A percentile compares a stretch with the other conserved stretches of the same genome.
Conservation (phyloP, 257 asterid species). For the Galeopsis tetrahit region DNA sequence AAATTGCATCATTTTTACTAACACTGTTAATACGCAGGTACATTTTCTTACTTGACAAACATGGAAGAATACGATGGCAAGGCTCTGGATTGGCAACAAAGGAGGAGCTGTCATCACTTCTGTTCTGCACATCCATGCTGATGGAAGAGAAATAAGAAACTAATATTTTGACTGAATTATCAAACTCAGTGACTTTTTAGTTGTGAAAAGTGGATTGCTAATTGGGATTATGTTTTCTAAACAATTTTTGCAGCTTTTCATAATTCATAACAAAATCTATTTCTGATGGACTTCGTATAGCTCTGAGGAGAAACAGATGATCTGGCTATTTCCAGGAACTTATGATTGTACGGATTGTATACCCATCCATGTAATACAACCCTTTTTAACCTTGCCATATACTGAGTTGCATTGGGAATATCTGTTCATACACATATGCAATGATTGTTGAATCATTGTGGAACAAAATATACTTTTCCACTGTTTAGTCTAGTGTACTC, state of each 20-base stretch:
- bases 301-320: neutral
- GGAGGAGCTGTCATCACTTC: slow-evolving; percentile 78
- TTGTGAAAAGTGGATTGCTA: slow-evolving; percentile 13
- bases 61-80: slow-evolving; percentile 93
- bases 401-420: neutral
- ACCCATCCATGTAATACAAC: neutral
- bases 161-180: neutral
- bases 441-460: neutral
- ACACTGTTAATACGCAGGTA: slow-evolving; percentile 53
- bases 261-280: neutral
- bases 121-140: slow-evolving; percentile 70
- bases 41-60: slow-evolving; percentile 75
- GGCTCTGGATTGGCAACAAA: slow-evolving; percentile 77
- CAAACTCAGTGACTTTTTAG: slow-evolving; percentile 2
- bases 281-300: neutral
- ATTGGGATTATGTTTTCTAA: neutral
- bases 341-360: slow-evolving; percentile 1
- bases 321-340: neutral
- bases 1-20: neutral
- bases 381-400: neutral
- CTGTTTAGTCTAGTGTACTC: neutral
- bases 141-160: slow-evolving; percentile 53
- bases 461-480: neutral
- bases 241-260: neutral
- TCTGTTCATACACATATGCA: neutral